A percentile compares a stretch with the other conserved stretches of the same genome.
Conservation (phyloP, 495 filamentous ascomycete species). For the Acidomyces sp. region DNA sequence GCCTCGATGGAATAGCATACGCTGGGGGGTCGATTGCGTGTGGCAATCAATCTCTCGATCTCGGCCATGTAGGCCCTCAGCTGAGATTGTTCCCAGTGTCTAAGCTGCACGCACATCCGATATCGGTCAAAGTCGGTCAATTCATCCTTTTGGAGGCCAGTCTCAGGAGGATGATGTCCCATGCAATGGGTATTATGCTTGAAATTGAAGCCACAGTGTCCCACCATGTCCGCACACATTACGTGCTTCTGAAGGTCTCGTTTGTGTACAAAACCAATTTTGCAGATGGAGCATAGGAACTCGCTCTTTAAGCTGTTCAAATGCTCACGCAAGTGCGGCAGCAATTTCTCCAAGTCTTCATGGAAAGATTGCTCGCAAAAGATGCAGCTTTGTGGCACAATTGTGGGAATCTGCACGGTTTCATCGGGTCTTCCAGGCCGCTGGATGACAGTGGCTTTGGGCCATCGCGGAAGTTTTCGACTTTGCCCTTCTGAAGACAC, state of each 20-base stretch:
- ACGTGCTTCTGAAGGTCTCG: conserved; percentile 4
- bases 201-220: conserved; percentile 9
- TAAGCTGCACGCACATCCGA: conserved; percentile 3
- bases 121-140: conserved; percentile 4
- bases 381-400: neutral
- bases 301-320: neutral
- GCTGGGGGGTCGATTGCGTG: neutral
- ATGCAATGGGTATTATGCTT: conserved; percentile 2
- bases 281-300: neutral
- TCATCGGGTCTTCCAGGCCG: conserved; percentile 1
- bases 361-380: conserved; percentile 9
- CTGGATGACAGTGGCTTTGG: conserved; percentile 6
- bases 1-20: conserved; percentile 6
- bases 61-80: conserved; percentile 4
- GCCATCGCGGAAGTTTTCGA: neutral
- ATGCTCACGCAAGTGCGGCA: conserved; percentile 6
- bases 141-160: neutral
- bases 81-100: conserved; percentile 8
- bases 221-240: neutral
- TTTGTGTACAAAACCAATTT: conserved; percentile 9
- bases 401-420: neutral
- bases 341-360: neutral
- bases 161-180: conserved; percentile 6
- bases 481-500: neutral
- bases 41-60: conserved; percentile 1